Evolutionary conservation across 345 rosid genomes (phyloP), one percentile per base, ranked within the genome.

Genomic region (Alliaria petiolata): DNA sequence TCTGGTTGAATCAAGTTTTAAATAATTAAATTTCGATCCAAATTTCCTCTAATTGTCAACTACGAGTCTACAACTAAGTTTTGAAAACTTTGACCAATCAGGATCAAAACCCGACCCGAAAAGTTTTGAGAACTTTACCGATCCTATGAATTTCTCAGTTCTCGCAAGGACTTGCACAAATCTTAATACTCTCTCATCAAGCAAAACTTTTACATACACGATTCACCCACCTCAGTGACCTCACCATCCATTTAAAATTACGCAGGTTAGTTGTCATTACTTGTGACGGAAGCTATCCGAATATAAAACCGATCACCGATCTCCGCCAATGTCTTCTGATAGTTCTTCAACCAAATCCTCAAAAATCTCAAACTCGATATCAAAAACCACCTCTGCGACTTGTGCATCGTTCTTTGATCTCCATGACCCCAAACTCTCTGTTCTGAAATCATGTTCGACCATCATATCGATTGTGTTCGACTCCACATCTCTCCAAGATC

Each of bases 401-500:
- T 84, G 77, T 33, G 79, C 81, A 5, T 70, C 63, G 35, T 71
- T 56, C 70, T 46, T 78, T 57, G 77, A 76, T 56, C 71, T 65
- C 76, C 75, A 51, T 52, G 71, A 79, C 85, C 89, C 90, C 16
- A 70, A 76, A 17, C 66, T 47, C 60, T 89, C 88, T 66, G 66
- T 80, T 55, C 77, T 81, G 50, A 89, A 78, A 80, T 93, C 98
- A 52, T 79, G 77, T 17, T 84, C 97, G 2, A 93, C 91, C 98
- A 89, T 87, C 96, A 86, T 83, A 72, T 90, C 98, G 45, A 93
- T 93, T 57, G 93, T 89, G 84, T 83, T 83, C 0, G 84, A 81
- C 51, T 89, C 91, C 61, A 91, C 96, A 25, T 89, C 86, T 65
- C 85, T 86, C 97, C 96, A 93, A 47, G 84, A 79, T 44, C 84